A percentile compares a stretch with the other conserved stretches of the same genome.
Conservation (phyloP, 192 early-diverging fungal species). For the Coemansia erecta region DNA sequence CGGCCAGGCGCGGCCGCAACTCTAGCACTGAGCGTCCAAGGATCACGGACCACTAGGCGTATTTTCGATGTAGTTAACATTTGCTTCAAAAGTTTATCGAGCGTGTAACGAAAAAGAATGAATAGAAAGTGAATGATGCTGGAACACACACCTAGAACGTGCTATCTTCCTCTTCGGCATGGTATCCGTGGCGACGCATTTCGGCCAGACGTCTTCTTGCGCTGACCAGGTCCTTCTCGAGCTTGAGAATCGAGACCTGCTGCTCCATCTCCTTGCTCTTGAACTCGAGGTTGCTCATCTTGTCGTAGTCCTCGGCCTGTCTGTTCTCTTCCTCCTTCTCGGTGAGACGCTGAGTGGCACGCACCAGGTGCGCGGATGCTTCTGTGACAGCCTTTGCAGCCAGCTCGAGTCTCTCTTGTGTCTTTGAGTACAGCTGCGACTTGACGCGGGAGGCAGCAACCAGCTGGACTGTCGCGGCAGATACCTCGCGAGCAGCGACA, state of each 20-base stretch:
- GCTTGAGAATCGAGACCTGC: conserved; percentile 93
- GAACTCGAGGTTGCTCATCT: conserved; percentile 87
- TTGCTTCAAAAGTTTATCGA: not conserved
- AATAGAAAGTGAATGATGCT: no score
- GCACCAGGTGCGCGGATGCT: conserved; percentile 85
- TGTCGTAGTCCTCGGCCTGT: conserved; percentile 59
- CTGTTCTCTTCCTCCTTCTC: conserved; percentile 66
- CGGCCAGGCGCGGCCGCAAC: no score
- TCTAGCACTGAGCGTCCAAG: no score
- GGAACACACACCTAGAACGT: conserved; percentile 3
- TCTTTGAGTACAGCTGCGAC: conserved; percentile 85
- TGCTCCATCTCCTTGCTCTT: conserved; percentile 98
- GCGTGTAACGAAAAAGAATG: conserved; percentile 3
- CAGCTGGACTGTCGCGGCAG: conserved; percentile 93
- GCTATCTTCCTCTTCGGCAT: conserved; percentile 52
- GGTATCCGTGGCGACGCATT: conserved; percentile 86
- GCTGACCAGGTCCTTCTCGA: conserved; percentile 86
- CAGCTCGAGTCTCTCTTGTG: conserved; percentile 89
- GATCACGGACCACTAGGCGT: no score
- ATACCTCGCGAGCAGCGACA: conserved; percentile 96
- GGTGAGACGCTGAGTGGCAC: conserved; percentile 82
- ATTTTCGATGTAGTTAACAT: no score
- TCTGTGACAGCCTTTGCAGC: conserved; percentile 93
- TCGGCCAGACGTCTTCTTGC: conserved; percentile 87
- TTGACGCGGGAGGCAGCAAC: conserved; percentile 97